phyloP scores from a whole-genome alignment of 2,329 filamentous ascomycete genomes.

The Phialemoniopsis sp. region DNA sequence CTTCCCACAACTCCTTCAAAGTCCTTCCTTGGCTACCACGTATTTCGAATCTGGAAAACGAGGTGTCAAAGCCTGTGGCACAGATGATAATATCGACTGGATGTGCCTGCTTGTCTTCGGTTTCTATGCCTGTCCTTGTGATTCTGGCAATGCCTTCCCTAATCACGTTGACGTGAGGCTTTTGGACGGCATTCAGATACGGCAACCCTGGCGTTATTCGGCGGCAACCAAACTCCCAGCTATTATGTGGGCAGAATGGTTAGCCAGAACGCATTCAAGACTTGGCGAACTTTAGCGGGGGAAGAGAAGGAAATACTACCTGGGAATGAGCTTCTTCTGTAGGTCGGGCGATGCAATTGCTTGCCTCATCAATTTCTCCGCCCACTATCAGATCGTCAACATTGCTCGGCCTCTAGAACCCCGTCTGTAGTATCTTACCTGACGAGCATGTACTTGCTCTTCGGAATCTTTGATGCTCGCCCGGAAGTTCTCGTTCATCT shows the following conservation, averaged over 20 bases:
- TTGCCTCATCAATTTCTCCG: conserved; percentile 3
- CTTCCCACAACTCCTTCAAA: conserved; percentile 13
- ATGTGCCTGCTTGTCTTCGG: conserved; percentile 20
- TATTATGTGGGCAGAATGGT: no score
- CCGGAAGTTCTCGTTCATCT: conserved; percentile 7
- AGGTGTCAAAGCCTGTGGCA: conserved; percentile 31
- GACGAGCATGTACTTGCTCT: no score
- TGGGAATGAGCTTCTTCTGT: conserved; percentile 34
- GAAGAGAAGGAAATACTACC: conserved; percentile 36
- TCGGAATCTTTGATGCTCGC: conserved; percentile 7
- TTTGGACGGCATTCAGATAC: conserved; percentile 33
- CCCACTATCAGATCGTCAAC: no score
- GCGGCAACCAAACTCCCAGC: no score
- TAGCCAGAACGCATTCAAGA: no score
- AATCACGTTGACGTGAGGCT: conserved; percentile 37
- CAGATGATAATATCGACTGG: conserved; percentile 22
- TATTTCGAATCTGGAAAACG: conserved; percentile 25
- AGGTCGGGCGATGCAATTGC: conserved; percentile 32
- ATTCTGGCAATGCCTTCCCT: conserved; percentile 31
- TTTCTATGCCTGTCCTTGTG: conserved; percentile 21
- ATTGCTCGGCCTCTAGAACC: no score
- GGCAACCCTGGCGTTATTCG: conserved; percentile 36
- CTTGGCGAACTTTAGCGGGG: no score
- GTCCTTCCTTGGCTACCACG: conserved; percentile 6
- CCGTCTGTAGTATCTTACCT: no score